These are phyloP conservation scores for Drechslerella coelobrocha DNA, from an alignment of 2,329 filamentous ascomycete species.

Conservation along the genomic window DNA sequence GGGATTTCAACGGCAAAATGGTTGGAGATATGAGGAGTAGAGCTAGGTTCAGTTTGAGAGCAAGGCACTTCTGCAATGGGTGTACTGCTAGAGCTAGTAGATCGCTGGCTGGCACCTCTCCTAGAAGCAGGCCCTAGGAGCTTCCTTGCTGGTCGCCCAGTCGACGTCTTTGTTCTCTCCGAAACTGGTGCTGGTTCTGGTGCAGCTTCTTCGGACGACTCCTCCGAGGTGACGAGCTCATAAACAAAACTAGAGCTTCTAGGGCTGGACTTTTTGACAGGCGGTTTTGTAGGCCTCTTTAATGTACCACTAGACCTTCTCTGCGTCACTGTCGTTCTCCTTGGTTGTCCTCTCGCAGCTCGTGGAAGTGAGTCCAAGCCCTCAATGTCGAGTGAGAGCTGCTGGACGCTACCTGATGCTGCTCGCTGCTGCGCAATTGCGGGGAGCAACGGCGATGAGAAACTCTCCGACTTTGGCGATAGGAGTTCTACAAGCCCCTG, in stretches of 20 bases:
- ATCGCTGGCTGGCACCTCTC: neutral
- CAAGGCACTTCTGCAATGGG: slow-evolving; percentile 31
- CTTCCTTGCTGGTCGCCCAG: slow-evolving; percentile 7
- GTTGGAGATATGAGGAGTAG: neutral
- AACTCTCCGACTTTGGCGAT: slow-evolving; percentile 37
- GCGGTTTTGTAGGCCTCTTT: slow-evolving; percentile 24
- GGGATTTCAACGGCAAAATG: slow-evolving; percentile 37
- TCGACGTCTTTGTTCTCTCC: slow-evolving; percentile 2
- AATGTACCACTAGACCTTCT: slow-evolving; percentile 18
- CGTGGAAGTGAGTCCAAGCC: slow-evolving; percentile 20
- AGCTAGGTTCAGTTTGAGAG: slow-evolving; percentile 5
- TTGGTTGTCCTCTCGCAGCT: slow-evolving; percentile 9
- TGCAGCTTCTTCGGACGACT: slow-evolving; percentile 15
- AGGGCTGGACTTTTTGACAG: slow-evolving; percentile 13
- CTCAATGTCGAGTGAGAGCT: slow-evolving; percentile 25
- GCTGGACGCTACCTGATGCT: neutral
- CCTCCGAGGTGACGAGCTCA: slow-evolving; percentile 14
- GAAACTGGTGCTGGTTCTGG: neutral
- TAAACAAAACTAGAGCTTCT: slow-evolving; percentile 19
- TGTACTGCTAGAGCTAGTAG: slow-evolving; percentile 13
- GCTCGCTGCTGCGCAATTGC: slow-evolving; percentile 12
- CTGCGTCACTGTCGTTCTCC: neutral
- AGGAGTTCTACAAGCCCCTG: slow-evolving; percentile 27
- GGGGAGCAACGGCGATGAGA: slow-evolving; percentile 33
- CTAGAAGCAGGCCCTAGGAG: neutral